Percentiles rank a stretch among this genome's conserved stretches.
Conservation (phyloP, 257 asterid genomes). For the Linderniella brevidens region DNA sequence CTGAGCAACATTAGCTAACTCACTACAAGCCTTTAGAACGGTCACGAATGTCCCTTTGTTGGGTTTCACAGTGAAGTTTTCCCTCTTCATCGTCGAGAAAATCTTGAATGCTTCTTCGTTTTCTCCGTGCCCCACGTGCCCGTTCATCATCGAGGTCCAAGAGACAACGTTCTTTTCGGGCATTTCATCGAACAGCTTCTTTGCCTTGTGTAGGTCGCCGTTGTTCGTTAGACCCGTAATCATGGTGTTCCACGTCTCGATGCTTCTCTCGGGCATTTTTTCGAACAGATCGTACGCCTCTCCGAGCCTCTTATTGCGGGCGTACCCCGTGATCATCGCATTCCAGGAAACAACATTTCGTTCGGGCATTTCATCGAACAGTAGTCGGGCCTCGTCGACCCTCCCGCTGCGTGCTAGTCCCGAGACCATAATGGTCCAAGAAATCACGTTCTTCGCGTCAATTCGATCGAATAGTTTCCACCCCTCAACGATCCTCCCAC, state of each 20-base stretch:
- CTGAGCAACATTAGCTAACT: slow-evolving; percentile 35
- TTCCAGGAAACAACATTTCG: slow-evolving; percentile 55
- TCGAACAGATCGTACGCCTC: slow-evolving; percentile 28
- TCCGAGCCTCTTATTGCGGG: slow-evolving; percentile 19
- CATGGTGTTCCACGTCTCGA: slow-evolving; percentile 37
- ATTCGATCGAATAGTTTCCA: slow-evolving; percentile 23
- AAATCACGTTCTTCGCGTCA: slow-evolving; percentile 34
- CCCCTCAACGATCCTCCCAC: slow-evolving; percentile 37
- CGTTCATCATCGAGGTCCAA: slow-evolving; percentile 49
- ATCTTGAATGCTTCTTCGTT: slow-evolving; percentile 44
- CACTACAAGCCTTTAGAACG: slow-evolving; percentile 48
- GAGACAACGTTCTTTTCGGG: slow-evolving; percentile 40
- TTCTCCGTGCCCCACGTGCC: slow-evolving; percentile 18
- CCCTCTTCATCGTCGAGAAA: slow-evolving; percentile 23
- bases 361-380: slow-evolving; percentile 36
- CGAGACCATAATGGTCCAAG: slow-evolving; percentile 40
- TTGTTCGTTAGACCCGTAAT: slow-evolving; percentile 32
- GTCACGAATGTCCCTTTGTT: slow-evolving; percentile 46
- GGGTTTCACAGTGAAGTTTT: slow-evolving; percentile 25
- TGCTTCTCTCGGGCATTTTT: slow-evolving; percentile 28
- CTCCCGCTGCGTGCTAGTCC: slow-evolving; percentile 29
- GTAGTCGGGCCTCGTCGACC: slow-evolving; percentile 34
- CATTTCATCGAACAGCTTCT: slow-evolving; percentile 29
- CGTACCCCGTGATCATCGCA: slow-evolving; percentile 37
- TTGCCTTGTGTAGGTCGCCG: slow-evolving; percentile 23